phyloP scores from a whole-genome alignment of 805 yeast species.

The Ogataea ramenticola region DNA sequence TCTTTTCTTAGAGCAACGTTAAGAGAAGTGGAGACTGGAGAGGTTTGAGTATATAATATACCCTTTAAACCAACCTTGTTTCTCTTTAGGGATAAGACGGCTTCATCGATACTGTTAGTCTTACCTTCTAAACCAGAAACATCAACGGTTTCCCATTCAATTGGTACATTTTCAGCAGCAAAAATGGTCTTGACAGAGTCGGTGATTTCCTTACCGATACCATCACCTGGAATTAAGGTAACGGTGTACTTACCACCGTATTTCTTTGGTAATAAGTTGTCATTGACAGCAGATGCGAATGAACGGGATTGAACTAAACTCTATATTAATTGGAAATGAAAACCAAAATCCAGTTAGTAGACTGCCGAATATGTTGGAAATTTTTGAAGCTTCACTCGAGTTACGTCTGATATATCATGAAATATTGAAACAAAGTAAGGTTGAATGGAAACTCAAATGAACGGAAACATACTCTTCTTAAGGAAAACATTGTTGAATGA shows the following conservation, averaged over 20 bases:
- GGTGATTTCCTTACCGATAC: constrained; percentile 94
- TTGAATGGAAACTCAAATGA: too few relatives aligned
- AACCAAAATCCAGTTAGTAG: too few relatives aligned
- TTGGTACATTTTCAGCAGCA: constrained; percentile 80
- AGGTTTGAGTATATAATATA: constrained; percentile 84
- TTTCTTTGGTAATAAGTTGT: constrained; percentile 61
- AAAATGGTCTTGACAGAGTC: constrained; percentile 89
- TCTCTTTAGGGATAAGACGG: constrained; percentile 86
- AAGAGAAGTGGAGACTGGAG: constrained; percentile 71
- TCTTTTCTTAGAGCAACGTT: constrained; percentile 97
- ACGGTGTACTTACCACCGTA: constrained; percentile 94
- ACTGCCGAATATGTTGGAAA: too few relatives aligned
- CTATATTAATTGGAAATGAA: not conserved
- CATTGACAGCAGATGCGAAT: constrained; percentile 24
- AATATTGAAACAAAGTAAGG: too few relatives aligned
- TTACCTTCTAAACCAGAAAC: constrained; percentile 47
- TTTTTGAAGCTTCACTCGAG: too few relatives aligned
- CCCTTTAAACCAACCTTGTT: constrained; percentile 97
- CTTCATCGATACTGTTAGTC: constrained; percentile 60
- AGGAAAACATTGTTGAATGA: not conserved
- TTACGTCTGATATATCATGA: too few relatives aligned
- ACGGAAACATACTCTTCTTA: not conserved
- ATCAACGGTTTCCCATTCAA: constrained; percentile 85
- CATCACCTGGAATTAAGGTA: constrained; percentile 96
- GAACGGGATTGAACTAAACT: constrained; percentile 10